Base-by-base conservation (phyloP, 2,329 filamentous ascomycete genomes). In the Cercospora brassicicola region DNA sequence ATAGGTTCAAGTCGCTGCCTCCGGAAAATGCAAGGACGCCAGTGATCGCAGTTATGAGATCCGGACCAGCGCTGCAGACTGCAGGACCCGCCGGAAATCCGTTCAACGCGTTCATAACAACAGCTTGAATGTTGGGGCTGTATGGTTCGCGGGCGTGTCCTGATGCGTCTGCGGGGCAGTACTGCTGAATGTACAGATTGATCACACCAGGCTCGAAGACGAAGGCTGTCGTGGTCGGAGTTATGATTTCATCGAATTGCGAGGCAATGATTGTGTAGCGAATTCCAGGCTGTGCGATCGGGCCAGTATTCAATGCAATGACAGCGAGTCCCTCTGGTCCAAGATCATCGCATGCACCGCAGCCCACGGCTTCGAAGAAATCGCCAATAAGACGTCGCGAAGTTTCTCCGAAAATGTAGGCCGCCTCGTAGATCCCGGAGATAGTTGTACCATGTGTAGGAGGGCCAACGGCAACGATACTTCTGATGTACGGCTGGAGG, bases 131-230 rank as follows among this genome's bases (percentile, higher is more conserved):
- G 51, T 71, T 66, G 1, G 39, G 59, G 10, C 67, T 63, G 20
- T 64, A 65, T 2, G 67, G 42, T 33, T 67, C 45, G 4, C 48
- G 65, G 13, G 65, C 10, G 59, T 71, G 69, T 3, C 67, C 69
- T 8, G 66, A 60, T 7, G 23, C 31, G 18, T 71, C 69, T 1
- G 59, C 31, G 2, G 69, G 69, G 51, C 69, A 71, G 60, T 59
- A 69, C 4, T 71, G 53, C 60, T 71, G 69, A 2, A 68, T 67
- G 33, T 59, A 71, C 2, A 67, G 15, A 31, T 71, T 71, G 7
- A 48, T 42, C 0, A 71, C 69, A 2, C 65, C 65, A 6, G 60
- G 59, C 51, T 71, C 67, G 10, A 64, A 26, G 13, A 71, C 62
- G 15, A 71, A 71, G 1, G 69, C 66, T 4, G 67, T 69, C 20